Evolutionary conservation across 805 yeast species (phyloP).

Genomic region (Pichia nanzhaoensis): DNA sequence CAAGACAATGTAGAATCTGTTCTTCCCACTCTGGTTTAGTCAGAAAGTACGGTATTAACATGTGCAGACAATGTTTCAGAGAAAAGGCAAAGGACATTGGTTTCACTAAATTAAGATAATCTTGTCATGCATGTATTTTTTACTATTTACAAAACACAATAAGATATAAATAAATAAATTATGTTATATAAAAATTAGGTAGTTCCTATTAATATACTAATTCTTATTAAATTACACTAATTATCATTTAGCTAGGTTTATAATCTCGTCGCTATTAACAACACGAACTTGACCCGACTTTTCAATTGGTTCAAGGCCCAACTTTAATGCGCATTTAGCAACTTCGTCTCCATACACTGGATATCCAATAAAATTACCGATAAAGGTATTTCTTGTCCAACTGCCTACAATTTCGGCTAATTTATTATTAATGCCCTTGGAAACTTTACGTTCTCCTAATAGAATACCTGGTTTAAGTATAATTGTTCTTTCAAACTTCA

Average conservation of each 20-base stretch:
- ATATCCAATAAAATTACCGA: constrained; percentile 28
- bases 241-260: constrained; percentile 14
- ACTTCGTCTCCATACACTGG: constrained; percentile 65
- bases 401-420: constrained; percentile 30
- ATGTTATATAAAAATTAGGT: constrained; percentile 11
- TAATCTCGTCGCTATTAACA: constrained; percentile 18
- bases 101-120: constrained; percentile 97
- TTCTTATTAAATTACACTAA: neutral
- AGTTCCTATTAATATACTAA: constrained; percentile 2
- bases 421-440: constrained; percentile 34
- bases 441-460: constrained; percentile 51
- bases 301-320: constrained; percentile 20
- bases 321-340: constrained; percentile 40
- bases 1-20: constrained; percentile 99
- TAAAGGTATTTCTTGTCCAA: constrained; percentile 29
- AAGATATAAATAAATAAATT: constrained; percentile 1
- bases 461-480: constrained; percentile 74
- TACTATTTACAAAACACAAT: neutral
- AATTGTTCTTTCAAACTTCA: constrained; percentile 64
- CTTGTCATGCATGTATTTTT: constrained; percentile 1
- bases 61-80: constrained; percentile 99
- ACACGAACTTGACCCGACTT: constrained; percentile 23
- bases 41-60: constrained; percentile 99
- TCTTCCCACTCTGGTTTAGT: constrained; percentile 98
- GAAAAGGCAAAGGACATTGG: constrained; percentile 99